phyloP scores from a whole-genome alignment of 768 basidiomycete species.

The Termitomyces sp. region DNA sequence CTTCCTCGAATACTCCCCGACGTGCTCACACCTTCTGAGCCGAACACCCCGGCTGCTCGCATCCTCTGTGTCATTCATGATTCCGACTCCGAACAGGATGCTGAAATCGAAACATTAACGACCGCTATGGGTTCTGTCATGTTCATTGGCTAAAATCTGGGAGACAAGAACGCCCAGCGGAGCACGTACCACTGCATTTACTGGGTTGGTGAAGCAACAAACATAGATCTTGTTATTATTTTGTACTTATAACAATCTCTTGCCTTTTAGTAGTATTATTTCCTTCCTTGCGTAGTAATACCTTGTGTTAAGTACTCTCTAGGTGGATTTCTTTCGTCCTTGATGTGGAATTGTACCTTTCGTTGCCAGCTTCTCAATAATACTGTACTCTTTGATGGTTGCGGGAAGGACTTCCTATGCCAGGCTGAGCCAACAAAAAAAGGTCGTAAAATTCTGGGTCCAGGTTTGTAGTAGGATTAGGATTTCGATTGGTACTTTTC shows the following conservation, averaged over 20 bases:
- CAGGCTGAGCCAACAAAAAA: too few species aligned
- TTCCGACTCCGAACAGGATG: constrained; percentile 25
- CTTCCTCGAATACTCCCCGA: constrained; percentile 2
- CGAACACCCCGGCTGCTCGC: neutral
- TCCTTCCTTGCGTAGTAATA: neutral
- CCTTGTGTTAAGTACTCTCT: neutral
- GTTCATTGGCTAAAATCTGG: constrained; percentile 1
- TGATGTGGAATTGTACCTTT: neutral
- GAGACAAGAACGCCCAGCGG: neutral
- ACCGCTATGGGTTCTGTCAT: constrained; percentile 20
- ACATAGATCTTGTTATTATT: neutral
- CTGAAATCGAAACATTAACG: constrained; percentile 27
- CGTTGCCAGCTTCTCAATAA: too few species aligned
- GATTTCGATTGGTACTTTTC: too few species aligned
- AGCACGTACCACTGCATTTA: neutral
- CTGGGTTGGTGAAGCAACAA: neutral
- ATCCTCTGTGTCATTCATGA: constrained; percentile 11
- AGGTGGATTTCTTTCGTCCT: neutral
- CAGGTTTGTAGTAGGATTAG: too few species aligned
- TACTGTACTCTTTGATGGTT: too few species aligned
- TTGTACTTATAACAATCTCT: neutral
- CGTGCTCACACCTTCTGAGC: neutral
- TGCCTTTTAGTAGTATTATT: neutral
- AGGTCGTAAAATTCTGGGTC: too few species aligned
- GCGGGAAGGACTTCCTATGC: too few species aligned